Evolutionary conservation across 2,329 filamentous ascomycete species (phyloP).

Genomic region (Diplocarpon rosae): DNA sequence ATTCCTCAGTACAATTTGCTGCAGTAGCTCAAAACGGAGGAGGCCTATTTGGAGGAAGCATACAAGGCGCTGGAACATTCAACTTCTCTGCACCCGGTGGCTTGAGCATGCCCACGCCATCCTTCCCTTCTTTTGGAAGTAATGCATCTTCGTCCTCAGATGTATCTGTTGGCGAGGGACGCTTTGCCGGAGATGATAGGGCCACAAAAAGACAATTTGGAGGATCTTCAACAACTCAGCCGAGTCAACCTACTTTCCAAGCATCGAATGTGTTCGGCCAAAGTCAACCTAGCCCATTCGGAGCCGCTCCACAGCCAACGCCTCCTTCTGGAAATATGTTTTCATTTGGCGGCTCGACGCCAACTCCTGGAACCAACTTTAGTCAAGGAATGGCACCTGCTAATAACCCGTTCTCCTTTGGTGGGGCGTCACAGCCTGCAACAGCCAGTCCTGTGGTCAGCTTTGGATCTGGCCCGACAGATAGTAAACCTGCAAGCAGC

Average conservation of each 20-base stretch:
- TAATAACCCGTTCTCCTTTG: conserved; percentile 12
- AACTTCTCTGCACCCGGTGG: conserved; percentile 19
- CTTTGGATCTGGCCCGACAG: conserved; percentile 9
- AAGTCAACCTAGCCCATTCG: conserved; percentile 8
- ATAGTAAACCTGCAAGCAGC: conserved; percentile 3
- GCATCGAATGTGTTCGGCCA: conserved; percentile 1
- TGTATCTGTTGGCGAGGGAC: conserved; percentile 7
- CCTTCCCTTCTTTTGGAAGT: conserved; percentile 6
- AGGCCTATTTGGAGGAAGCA: conserved; percentile 23
- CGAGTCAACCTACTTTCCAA: background rate
- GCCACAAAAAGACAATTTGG: conserved; percentile 18
- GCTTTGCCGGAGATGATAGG: conserved; percentile 14
- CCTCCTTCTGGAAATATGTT: conserved; percentile 5
- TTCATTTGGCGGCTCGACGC: conserved; percentile 7
- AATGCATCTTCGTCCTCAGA: conserved; percentile 2
- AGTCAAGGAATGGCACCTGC: conserved; percentile 4
- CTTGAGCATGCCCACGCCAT: conserved; percentile 9
- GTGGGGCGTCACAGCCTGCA: conserved; percentile 5
- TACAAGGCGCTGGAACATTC: conserved; percentile 20
- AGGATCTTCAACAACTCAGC: conserved; percentile 2
- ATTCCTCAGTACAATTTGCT: conserved; percentile 10
- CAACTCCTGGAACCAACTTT: conserved; percentile 6
- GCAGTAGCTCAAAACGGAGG: conserved; percentile 11
- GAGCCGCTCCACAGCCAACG: conserved; percentile 4
- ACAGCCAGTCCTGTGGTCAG: conserved; percentile 6